These are phyloP conservation scores for Ceratocystis lukuohia DNA, from an alignment of 2,329 filamentous ascomycete genomes.

Conservation along the genomic window DNA sequence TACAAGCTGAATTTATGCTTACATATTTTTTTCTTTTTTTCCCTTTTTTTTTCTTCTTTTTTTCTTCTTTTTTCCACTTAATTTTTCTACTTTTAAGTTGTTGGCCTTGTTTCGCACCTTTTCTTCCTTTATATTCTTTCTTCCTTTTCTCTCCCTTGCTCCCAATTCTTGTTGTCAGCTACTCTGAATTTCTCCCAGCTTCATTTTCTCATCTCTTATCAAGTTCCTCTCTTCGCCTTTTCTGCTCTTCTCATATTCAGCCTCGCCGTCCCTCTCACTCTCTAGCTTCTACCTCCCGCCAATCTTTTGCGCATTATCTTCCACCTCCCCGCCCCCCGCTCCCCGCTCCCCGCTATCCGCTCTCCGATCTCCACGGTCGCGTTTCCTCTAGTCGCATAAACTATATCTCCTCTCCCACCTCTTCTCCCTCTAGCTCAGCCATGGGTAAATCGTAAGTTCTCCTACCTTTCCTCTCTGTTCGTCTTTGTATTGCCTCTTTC, in stretches of 20 bases:
- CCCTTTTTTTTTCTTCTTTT: not conserved
- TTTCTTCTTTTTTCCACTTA: not conserved
- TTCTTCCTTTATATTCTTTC: conserved; percentile 13
- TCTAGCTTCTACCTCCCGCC: not conserved
- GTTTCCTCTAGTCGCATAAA: not conserved
- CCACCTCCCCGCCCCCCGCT: too few species aligned
- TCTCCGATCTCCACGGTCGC: not conserved
- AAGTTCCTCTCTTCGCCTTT: too few species aligned
- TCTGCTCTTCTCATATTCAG: too few species aligned
- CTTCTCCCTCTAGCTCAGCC: not conserved
- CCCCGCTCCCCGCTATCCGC: not conserved
- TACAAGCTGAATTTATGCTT: not conserved
- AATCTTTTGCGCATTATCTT: too few species aligned
- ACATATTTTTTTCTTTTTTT: not conserved
- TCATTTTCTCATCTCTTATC: too few species aligned
- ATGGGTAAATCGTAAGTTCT: conserved; percentile 46
- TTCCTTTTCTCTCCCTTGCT: not conserved
- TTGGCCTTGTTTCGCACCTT: not conserved
- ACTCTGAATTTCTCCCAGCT: not conserved
- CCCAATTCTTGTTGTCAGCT: not conserved
- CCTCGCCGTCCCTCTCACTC: conserved; percentile 6
- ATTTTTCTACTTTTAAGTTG: not conserved
- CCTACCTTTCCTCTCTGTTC: conserved; percentile 19
- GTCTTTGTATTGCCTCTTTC: not conserved
- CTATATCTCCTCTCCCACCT: not conserved